Evolutionary conservation across 1,139 yeast genomes (phyloP), one percentile per base, ranked within the genome.

Genomic region (Dujonia santamariae): DNA sequence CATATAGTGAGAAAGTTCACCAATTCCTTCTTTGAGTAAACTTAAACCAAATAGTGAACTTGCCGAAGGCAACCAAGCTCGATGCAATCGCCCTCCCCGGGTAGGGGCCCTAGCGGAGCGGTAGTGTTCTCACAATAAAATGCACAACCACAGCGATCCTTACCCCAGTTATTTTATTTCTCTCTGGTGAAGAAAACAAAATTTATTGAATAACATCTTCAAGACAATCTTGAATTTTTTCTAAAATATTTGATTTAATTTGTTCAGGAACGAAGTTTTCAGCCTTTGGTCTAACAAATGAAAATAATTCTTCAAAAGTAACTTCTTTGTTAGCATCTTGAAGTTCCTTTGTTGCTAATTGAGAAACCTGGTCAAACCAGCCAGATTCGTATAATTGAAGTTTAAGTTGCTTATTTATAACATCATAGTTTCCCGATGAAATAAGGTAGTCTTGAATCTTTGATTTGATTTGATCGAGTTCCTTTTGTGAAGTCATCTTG

Each of bases 341-440:
- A 31, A 65, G 48, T 39, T 67, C 69, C 9, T 47, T 37, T 32
- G 50, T 61, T 3, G 94, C 83, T 36, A 83, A 47, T 34, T 69
- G 75, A 36, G 77, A 69, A 21, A 88, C 79, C 40, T 81, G 74
- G 47, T 86, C 95, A 46, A 78, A 79, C 97, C 97, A 90, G 6
- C 97, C 97, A 2, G 81, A 71, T 51, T 85, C 85, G 39, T 78
- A 71, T 19, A 90, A 70, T 50, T 76, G 77, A 37, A 80, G 69
- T 46, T 80, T 78, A 39, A 88, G 62, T 36, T 70, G 68, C 37
- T 74, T 73, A 37, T 80, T 78, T 39, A 83, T 79, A 44, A 67
- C 61, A 43, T 85, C 92, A 56, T 86, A 87, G 58, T 83, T 85
- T 0, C 96, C 96, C 19, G 88, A 75, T 28, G 82, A 73, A 4